These are phyloP conservation scores for Globisporangium irregulare DNA, from an alignment of 352 stramenopile genomes.

Conservation along the genomic window DNA sequence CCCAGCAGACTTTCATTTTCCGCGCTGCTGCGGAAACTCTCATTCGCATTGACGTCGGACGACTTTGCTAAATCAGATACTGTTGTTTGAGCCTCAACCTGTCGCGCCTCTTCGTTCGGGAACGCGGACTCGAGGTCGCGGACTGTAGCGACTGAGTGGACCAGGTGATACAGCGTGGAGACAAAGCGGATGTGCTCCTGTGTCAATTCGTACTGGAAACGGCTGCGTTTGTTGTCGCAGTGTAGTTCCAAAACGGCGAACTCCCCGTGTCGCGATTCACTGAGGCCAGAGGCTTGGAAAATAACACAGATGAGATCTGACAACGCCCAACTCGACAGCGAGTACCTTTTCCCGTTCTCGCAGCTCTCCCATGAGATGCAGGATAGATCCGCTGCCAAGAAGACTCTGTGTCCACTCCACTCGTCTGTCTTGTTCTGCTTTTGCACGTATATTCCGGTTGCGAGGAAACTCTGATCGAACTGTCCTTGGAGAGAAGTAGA, in stretches of 20 bases:
- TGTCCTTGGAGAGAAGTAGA: neutral
- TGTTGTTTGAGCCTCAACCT: neutral
- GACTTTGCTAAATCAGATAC: neutral
- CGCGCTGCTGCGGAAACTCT: conserved; percentile 14
- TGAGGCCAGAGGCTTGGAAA: conserved; percentile 10
- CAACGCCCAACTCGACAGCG: conserved; percentile 18
- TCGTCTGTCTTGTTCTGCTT: conserved; percentile 13
- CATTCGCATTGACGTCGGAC: neutral
- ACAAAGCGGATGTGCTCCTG: conserved; percentile 10
- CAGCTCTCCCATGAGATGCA: conserved; percentile 16
- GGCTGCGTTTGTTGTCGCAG: conserved; percentile 11
- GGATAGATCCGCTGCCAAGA: conserved; percentile 4
- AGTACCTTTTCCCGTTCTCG: conserved; percentile 10
- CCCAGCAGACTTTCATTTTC: conserved; percentile 19
- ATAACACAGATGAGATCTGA: conserved; percentile 14
- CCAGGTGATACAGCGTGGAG: neutral
- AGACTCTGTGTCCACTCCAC: conserved; percentile 11
- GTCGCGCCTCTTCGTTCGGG: neutral
- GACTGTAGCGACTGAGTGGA: conserved; percentile 5
- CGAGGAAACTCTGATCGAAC: neutral
- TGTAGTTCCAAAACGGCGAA: conserved; percentile 11
- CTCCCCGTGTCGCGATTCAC: conserved; percentile 6
- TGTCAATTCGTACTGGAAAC: conserved; percentile 15
- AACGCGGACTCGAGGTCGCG: neutral
- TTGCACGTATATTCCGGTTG: conserved; percentile 8